Evolutionary conservation across 805 yeast species (phyloP).

Genomic region (Suhomyces pyralidae): DNA sequence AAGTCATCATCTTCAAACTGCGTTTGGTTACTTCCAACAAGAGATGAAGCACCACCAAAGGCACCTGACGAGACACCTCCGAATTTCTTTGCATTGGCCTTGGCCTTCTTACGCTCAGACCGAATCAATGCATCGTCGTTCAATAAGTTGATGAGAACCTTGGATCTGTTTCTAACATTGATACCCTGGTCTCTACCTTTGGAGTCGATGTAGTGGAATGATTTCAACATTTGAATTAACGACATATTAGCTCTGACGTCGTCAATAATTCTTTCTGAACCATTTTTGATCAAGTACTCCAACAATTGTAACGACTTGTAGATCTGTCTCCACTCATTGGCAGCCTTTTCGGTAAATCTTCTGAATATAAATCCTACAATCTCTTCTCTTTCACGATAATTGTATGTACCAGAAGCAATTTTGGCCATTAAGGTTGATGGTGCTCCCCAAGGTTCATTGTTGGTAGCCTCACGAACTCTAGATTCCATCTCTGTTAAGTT

Average conservation of each 20-base stretch:
- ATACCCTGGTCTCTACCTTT: slow-evolving; percentile 96
- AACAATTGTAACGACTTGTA: slow-evolving; percentile 89
- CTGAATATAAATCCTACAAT: slow-evolving; percentile 73
- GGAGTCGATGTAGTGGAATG: slow-evolving; percentile 90
- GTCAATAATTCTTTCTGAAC: slow-evolving; percentile 92
- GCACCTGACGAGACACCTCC: slow-evolving; percentile 65
- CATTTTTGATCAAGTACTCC: slow-evolving; percentile 88
- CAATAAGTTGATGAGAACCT: slow-evolving; percentile 65
- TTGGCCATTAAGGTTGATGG: slow-evolving; percentile 88
- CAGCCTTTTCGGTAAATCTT: slow-evolving; percentile 92
- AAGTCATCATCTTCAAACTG: slow-evolving; percentile 50
- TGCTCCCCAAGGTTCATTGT: slow-evolving; percentile 99
- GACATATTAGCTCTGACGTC: slow-evolving; percentile 84
- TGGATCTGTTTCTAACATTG: slow-evolving; percentile 88
- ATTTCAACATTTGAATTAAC: slow-evolving; percentile 80
- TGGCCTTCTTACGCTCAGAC: slow-evolving; percentile 85
- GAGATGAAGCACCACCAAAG: slow-evolving; percentile 49
- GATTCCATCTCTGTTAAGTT: slow-evolving; percentile 97
- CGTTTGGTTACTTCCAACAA: slow-evolving; percentile 21
- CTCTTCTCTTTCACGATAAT: slow-evolving; percentile 77
- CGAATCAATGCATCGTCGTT: slow-evolving; percentile 76
- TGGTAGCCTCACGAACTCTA: slow-evolving; percentile 95
- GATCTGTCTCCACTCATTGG: slow-evolving; percentile 97
- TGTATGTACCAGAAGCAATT: slow-evolving; percentile 92
- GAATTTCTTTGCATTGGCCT: slow-evolving; percentile 78